These are phyloP conservation scores for Hsuehochloa calcarea DNA, from an alignment of 176 grass and related monocot genomes.

Conservation along the genomic window DNA sequence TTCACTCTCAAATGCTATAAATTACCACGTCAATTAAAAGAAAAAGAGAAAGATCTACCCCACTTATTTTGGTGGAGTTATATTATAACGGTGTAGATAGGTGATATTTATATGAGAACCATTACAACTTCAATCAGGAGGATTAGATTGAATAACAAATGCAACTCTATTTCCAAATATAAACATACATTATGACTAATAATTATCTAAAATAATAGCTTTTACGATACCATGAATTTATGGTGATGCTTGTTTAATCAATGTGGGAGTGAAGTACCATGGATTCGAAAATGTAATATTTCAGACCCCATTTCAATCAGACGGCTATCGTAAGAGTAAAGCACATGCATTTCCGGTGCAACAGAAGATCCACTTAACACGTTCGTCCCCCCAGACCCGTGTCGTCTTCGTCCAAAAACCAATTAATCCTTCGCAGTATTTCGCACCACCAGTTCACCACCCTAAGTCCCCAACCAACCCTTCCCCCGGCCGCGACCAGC, in stretches of 20 bases:
- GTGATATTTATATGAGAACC: too few species aligned
- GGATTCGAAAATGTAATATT: not conserved
- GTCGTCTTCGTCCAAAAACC: not conserved
- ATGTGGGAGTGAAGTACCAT: too few species aligned
- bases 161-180: too few species aligned
- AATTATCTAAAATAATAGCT: too few species aligned
- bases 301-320: not conserved
- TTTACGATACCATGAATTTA: too few species aligned
- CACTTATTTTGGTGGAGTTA: too few species aligned
- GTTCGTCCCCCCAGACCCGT: not conserved
- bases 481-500: not conserved
- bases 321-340: not conserved
- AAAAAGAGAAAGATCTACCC: too few species aligned
- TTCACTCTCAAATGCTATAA: too few species aligned
- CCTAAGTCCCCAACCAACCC: not conserved
- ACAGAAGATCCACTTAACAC: constrained; percentile 14
- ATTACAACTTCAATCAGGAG: too few species aligned
- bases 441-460: not conserved
- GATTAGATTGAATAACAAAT: too few species aligned
- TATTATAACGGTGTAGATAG: too few species aligned
- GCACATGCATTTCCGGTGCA: not conserved
- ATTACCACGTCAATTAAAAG: accelerated
- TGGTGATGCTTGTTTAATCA: not conserved
- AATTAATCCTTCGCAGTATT: not conserved
- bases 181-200: too few species aligned